Conservation (phyloP, 305 asterid genomes). For the Fraxinus ornus region DNA sequence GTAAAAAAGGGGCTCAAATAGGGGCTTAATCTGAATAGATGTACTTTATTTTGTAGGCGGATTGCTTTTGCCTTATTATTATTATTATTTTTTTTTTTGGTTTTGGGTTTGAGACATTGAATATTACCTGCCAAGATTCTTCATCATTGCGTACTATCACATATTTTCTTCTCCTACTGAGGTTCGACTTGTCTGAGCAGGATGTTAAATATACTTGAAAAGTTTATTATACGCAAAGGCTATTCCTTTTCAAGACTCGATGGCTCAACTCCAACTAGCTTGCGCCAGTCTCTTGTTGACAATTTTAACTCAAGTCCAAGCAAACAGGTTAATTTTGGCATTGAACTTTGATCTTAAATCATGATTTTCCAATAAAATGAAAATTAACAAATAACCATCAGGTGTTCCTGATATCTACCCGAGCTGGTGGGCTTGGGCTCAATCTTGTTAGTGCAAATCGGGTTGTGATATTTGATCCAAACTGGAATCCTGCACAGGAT, state of each 20-base stretch:
- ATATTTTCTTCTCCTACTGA: conserved; percentile 14
- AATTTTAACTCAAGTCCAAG: conserved; percentile 94
- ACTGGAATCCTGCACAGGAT: conserved; percentile 99
- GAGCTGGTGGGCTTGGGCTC: conserved; percentile 98
- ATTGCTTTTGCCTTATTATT: neutral
- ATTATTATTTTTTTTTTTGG: neutral
- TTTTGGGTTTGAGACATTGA: neutral
- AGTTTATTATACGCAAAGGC: conserved; percentile 88
- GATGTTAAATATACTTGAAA: conserved; percentile 95
- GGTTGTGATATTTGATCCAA: conserved; percentile 92
- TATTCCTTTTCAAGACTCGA: conserved; percentile 85
- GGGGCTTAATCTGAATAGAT: neutral
- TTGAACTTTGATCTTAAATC: conserved; percentile 7
- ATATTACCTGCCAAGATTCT: neutral
- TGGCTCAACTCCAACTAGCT: conserved; percentile 85
- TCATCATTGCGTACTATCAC: neutral
- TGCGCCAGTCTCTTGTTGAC: conserved; percentile 89
- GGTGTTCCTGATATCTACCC: conserved; percentile 94
- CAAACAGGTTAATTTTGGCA: conserved; percentile 63
- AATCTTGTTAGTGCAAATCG: conserved; percentile 96
- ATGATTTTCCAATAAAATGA: neutral
- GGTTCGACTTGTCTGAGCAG: conserved; percentile 37
- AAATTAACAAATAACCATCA: conserved; percentile 26
- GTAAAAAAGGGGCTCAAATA: too few species aligned
- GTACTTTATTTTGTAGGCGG: neutral